phyloP scores from a whole-genome alignment of 2,329 filamentous ascomycete genomes.

The Alternaria atra region DNA sequence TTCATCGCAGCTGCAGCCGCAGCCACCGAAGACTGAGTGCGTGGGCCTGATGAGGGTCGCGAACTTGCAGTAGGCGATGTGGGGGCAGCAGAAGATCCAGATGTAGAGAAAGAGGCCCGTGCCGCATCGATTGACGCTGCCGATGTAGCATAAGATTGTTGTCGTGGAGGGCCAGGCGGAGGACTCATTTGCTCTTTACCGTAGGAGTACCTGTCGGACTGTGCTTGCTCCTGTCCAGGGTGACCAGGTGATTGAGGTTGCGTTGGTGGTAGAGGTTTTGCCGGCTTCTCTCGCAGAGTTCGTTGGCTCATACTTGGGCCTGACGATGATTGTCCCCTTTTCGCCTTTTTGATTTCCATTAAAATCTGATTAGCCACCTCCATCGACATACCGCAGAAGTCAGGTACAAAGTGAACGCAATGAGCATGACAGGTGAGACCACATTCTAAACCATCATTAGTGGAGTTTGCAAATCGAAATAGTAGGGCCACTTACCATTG shows the following conservation, averaged over 20 bases:
- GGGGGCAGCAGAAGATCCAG: constrained; percentile 49
- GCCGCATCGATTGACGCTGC: constrained; percentile 59
- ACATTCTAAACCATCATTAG: constrained; percentile 72
- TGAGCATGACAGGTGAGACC: constrained; percentile 87
- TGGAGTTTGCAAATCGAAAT: constrained; percentile 8
- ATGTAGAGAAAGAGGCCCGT: constrained; percentile 54
- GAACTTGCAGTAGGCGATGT: constrained; percentile 58
- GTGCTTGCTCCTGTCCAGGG: constrained; percentile 52
- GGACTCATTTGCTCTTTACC: constrained; percentile 54
- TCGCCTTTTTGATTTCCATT: constrained; percentile 82
- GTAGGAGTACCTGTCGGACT: constrained; percentile 58
- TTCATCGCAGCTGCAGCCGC: constrained; percentile 60
- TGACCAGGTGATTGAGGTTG: constrained; percentile 44
- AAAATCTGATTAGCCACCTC: constrained; percentile 93
- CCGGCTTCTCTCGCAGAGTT: constrained; percentile 48
- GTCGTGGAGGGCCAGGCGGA: constrained; percentile 51
- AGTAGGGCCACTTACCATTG: constrained; percentile 67
- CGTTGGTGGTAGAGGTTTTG: constrained; percentile 54
- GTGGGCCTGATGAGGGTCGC: constrained; percentile 57
- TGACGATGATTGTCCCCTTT: constrained; percentile 69
- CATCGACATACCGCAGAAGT: constrained; percentile 99
- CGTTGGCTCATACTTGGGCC: constrained; percentile 60
- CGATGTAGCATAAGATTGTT: constrained; percentile 53
- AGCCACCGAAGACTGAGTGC: constrained; percentile 58
- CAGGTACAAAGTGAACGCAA: constrained; percentile 93